phyloP scores from a whole-genome alignment of 805 yeast species.

The Maudiozyma serrabonitensis region DNA sequence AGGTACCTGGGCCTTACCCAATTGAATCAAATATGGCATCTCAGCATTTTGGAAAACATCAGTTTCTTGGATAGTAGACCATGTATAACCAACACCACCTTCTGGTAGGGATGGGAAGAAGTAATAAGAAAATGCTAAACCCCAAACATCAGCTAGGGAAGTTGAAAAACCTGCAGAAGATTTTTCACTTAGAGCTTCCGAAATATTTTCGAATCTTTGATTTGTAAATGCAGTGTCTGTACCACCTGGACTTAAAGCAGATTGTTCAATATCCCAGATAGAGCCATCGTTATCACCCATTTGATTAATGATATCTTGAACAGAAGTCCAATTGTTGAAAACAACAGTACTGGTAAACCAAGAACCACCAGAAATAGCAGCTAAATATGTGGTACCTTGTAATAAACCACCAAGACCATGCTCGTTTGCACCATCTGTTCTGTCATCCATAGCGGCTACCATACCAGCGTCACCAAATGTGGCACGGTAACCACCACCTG shows the following conservation, averaged over 20 bases:
- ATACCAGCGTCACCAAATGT: constrained; percentile 85
- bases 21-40: constrained; percentile 66
- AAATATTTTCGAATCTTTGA: constrained; percentile 42
- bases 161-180: constrained; percentile 55
- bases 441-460: constrained; percentile 69
- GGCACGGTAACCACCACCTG: constrained; percentile 90
- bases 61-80: constrained; percentile 48
- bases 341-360: constrained; percentile 69
- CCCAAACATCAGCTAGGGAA: constrained; percentile 71
- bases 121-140: constrained; percentile 62
- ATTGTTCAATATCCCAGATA: constrained; percentile 63
- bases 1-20: constrained; percentile 55
- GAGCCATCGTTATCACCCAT: constrained; percentile 28
- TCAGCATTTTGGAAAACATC: constrained; percentile 49
- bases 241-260: constrained; percentile 57
- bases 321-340: constrained; percentile 62
- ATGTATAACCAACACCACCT: constrained; percentile 55
- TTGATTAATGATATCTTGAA: constrained; percentile 44
- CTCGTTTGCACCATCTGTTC: constrained; percentile 46
- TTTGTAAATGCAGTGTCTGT: constrained; percentile 42
- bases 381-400: constrained; percentile 57
- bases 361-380: constrained; percentile 77
- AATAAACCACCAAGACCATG: constrained; percentile 65
- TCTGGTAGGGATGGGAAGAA: constrained; percentile 52
- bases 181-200: constrained; percentile 43